Conservation (phyloP, 2,329 filamentous ascomycete species). For the Fusarium coicis region DNA sequence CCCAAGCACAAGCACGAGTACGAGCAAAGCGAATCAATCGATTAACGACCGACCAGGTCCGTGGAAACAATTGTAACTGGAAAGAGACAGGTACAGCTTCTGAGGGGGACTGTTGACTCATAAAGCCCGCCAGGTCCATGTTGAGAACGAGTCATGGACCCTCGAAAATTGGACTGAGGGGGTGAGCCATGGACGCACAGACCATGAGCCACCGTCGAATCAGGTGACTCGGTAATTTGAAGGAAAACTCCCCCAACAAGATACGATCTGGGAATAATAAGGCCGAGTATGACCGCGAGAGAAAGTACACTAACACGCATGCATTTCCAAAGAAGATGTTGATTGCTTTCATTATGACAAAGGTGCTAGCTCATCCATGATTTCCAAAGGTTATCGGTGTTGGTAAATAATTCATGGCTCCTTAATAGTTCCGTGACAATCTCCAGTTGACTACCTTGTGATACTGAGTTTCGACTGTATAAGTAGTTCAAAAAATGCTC, state of each 20-base stretch:
- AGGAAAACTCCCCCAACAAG: neutral
- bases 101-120: conserved; percentile 43
- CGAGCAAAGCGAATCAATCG: neutral
- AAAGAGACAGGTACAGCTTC: conserved; percentile 29
- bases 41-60: conserved; percentile 27
- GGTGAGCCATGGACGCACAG: neutral
- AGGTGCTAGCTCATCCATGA: neutral
- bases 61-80: conserved; percentile 39
- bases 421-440: neutral
- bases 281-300: neutral
- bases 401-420: neutral
- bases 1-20: neutral
- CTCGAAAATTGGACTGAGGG: neutral
- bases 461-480: neutral
- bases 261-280: neutral
- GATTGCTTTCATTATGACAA: neutral
- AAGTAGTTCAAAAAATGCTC: neutral
- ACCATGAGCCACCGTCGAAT: neutral
- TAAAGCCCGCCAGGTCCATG: conserved; percentile 33
- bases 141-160: conserved; percentile 40
- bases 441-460: neutral
- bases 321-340: too few relatives aligned
- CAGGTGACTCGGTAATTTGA: conserved; percentile 4
- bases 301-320: neutral
- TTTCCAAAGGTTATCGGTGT: neutral